Base-by-base conservation (phyloP, 441 rosid species). In the Kokia cookei region DNA sequence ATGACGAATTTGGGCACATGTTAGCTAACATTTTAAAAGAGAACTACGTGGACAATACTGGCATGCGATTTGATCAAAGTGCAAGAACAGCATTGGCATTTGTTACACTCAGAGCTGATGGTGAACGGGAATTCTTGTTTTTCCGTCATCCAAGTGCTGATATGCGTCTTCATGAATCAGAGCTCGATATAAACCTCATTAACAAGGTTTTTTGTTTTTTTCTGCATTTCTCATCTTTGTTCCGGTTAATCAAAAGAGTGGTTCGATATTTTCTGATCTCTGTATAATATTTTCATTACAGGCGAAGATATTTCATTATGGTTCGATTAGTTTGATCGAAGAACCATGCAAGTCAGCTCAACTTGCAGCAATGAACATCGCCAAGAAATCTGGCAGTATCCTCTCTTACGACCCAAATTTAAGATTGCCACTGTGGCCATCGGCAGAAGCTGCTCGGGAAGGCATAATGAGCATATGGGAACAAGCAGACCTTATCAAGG, bases 91-190 rank as follows among this genome's bases (percentile, higher is more conserved):
- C 97, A 50, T 82, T 96, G 70, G 97, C 99, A 73, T 96, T 96
- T 84, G 97, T 96, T 26, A 96, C 99, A 0, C 80, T 91, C 42
- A 83, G 91, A 85, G 89, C 83, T 80, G 99, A 96, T 73, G 99
- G 98, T n/a, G 98, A 96, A 80, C 97, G 99, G 35, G 99, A 96
- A 76, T 96, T 96, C 85, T 78, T 96, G 81, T 96, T 96, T 86
- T 96, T 91, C 74, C 93, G 98, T 65, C 90, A 96, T 86, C 99
- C 99, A 13, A 96, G 97, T 90, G 99, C 99, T 24, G 98, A 96
- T 85, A 96, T 96, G 98, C 97, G 86, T 80, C 93, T 96, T 77
- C 82, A 26, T 40, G 97, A 92, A 79, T 88, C 97, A 73, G 99
- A 96, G 68, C 90, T 96, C 45, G 90, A 92, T 65, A 77, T 73